Percentiles rank a stretch among this genome's conserved stretches.
These are phyloP conservation scores for Fusarium chlamydosporum DNA, from an alignment of 2,329 filamentous ascomycete genomes.

Conservation along the genomic window DNA sequence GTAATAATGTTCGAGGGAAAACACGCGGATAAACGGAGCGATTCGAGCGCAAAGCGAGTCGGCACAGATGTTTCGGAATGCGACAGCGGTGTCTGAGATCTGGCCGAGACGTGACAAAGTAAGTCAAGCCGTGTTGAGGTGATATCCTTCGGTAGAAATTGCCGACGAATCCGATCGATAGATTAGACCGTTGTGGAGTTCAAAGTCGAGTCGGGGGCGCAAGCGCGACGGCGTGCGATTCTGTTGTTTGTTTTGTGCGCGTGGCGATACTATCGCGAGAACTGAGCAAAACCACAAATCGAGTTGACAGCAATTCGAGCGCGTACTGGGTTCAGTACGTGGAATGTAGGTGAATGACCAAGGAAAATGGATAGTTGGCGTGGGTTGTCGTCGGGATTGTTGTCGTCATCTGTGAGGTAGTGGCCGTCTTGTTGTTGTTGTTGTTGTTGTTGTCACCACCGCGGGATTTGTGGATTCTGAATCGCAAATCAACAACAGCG, in stretches of 20 bases:
- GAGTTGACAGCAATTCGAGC: conserved; percentile 13
- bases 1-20: conserved; percentile 34
- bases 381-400: conserved; percentile 24
- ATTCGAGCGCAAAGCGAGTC: conserved; percentile 34
- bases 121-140: conserved; percentile 18
- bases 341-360: conserved; percentile 5
- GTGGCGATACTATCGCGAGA: conserved; percentile 20
- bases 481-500: conserved; percentile 40
- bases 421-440: conserved; percentile 30
- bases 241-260: conserved; percentile 28
- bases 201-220: neutral
- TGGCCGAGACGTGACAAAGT: conserved; percentile 27
- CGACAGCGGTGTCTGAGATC: conserved; percentile 48
- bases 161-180: conserved; percentile 17
- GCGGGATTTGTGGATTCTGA: conserved; percentile 29
- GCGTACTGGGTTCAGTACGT: conserved; percentile 25
- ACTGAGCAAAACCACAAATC: conserved; percentile 23
- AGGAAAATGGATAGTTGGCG: conserved; percentile 29
- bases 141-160: conserved; percentile 20
- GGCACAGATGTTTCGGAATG: conserved; percentile 44
- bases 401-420: conserved; percentile 24
- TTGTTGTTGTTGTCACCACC: conserved; percentile 31
- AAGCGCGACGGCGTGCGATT: conserved; percentile 29
- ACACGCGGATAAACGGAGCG: conserved; percentile 15
- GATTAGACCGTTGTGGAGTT: conserved; percentile 1